phyloP scores from a whole-genome alignment of 305 asterid species.

The Fraxinus latifolia region DNA sequence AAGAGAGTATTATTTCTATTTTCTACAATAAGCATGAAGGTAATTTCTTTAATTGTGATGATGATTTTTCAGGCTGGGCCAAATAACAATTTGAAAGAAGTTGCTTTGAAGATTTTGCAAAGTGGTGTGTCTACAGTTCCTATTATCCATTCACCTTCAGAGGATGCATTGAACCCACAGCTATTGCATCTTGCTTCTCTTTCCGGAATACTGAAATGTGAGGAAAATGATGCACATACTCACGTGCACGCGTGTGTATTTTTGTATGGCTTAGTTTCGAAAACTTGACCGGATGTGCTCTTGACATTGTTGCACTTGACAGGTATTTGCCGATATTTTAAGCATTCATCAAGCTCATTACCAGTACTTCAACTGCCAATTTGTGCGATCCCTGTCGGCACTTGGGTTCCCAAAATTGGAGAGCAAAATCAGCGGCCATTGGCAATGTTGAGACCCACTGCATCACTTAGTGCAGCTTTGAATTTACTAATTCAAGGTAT shows the following conservation, averaged over 20 bases:
- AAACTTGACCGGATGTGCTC: slow-evolving; percentile 1
- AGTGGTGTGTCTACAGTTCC: slow-evolving; percentile 75
- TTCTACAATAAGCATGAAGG: slow-evolving; percentile 10
- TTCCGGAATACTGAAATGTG: slow-evolving; percentile 73
- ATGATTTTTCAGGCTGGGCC: slow-evolving; percentile 69
- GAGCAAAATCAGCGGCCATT: slow-evolving; percentile 67
- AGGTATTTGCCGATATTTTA: slow-evolving; percentile 85
- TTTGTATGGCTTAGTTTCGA: background rate
- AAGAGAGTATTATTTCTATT: background rate
- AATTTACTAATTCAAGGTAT: slow-evolving; percentile 77
- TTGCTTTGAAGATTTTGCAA: slow-evolving; percentile 69
- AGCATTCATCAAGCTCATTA: slow-evolving; percentile 70
- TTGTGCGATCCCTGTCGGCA: slow-evolving; percentile 66
- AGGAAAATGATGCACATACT: slow-evolving; percentile 20
- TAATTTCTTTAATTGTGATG: slow-evolving; percentile 24
- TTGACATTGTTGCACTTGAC: slow-evolving; percentile 22
- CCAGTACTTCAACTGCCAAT: slow-evolving; percentile 78
- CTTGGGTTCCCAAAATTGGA: slow-evolving; percentile 92
- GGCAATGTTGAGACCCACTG: slow-evolving; percentile 80
- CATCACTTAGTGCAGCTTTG: slow-evolving; percentile 77
- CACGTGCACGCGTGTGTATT: background rate
- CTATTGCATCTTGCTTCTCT: slow-evolving; percentile 83
- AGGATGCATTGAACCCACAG: slow-evolving; percentile 66
- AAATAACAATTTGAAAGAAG: slow-evolving; percentile 60
- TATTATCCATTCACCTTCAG: slow-evolving; percentile 58